Evolutionary conservation across 371 early-diverging fungal species (phyloP).

Genomic region (Funneliformis caledonium): DNA sequence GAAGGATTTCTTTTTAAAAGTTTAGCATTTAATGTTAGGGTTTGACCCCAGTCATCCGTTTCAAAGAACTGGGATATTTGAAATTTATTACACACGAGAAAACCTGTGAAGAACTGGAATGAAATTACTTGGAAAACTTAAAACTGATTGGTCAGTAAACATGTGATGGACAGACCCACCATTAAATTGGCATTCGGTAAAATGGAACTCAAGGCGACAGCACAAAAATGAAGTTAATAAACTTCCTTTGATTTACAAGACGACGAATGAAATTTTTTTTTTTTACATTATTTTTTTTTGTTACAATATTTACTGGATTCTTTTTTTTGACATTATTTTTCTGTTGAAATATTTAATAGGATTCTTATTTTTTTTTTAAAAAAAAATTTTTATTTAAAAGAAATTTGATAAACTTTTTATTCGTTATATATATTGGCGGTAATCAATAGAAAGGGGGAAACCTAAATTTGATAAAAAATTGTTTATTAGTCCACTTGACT

Average conservation of each 20-base stretch:
- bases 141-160: neutral
- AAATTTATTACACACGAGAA: constrained; percentile 4
- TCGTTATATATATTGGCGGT: no score
- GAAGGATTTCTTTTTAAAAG: neutral
- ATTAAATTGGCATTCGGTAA: constrained; percentile 20
- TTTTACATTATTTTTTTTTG: neutral
- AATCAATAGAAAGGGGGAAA: no score
- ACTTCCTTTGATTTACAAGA: constrained; percentile 8
- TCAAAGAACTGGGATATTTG: neutral
- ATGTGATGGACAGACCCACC: neutral
- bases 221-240: constrained; percentile 3
- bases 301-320: no score
- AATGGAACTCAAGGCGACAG: constrained; percentile 36
- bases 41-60: neutral
- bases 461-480: no score
- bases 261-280: neutral
- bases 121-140: constrained; percentile 27
- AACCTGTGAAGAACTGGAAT: constrained; percentile 29
- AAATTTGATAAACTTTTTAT: no score
- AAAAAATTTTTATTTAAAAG: no score
- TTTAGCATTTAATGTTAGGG: neutral
- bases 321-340: no score
- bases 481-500: no score
- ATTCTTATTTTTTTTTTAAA: no score
- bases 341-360: no score